Evolutionary conservation across 2,329 filamentous ascomycete species (phyloP).

Genomic region (Cladosporium sp.): DNA sequence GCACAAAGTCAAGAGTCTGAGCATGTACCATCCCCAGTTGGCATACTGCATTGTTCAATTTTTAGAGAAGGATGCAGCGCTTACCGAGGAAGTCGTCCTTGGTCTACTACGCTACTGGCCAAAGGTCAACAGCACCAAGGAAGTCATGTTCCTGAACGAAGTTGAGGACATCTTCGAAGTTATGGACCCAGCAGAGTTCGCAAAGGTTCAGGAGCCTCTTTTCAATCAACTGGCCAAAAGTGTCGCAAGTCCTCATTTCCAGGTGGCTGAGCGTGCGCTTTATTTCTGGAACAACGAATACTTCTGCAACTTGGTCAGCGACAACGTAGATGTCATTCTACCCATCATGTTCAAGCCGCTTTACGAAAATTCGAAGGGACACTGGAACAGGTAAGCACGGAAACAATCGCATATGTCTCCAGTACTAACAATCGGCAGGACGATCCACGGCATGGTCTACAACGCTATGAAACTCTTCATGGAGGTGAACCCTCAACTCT

Average conservation of each 20-base stretch:
- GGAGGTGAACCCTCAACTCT: conserved; percentile 98
- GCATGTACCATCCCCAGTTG: conserved; percentile 99
- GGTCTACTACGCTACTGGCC: conserved; percentile 96
- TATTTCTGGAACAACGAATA: conserved; percentile 99
- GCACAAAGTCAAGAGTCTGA: conserved; percentile 97
- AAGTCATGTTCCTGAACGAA: conserved; percentile 99
- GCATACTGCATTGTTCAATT: conserved; percentile 99
- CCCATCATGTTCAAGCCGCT: conserved; percentile 99
- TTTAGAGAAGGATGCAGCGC: conserved; percentile 90
- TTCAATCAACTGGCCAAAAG: conserved; percentile 98
- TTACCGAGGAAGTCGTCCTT: conserved; percentile 96
- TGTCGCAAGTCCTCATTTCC: conserved; percentile 96
- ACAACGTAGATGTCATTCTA: conserved; percentile 96
- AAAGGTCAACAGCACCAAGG: conserved; percentile 98
- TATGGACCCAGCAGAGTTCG: conserved; percentile 98
- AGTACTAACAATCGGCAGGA: conserved; percentile 52
- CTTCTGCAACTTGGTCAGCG: conserved; percentile 97
- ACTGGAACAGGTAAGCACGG: conserved; percentile 80
- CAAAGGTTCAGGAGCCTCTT: conserved; percentile 94
- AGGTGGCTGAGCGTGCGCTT: conserved; percentile 92
- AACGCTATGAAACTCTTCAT: conserved; percentile 99
- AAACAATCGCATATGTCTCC: neutral
- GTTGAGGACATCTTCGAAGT: conserved; percentile 99
- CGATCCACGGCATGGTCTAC: conserved; percentile 99
- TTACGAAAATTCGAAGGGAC: conserved; percentile 98